Evolutionary conservation across 2,329 filamentous ascomycete genomes (phyloP).

Genomic region (Calonectria multiphialidica): DNA sequence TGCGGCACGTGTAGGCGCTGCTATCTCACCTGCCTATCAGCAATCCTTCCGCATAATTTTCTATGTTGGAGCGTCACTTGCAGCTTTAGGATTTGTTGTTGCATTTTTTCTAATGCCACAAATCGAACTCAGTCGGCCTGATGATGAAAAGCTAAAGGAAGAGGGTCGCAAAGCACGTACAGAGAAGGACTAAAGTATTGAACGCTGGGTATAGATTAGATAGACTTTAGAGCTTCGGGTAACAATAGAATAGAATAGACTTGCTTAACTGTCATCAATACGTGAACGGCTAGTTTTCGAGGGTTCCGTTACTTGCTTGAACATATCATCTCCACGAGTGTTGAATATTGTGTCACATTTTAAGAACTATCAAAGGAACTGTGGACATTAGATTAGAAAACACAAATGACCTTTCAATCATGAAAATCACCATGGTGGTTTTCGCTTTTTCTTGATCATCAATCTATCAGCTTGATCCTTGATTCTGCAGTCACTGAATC

Average conservation of each 20-base stretch:
- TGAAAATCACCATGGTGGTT: no score
- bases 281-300: no score
- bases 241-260: not conserved
- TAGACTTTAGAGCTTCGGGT: not conserved
- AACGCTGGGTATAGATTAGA: not conserved
- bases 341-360: no score
- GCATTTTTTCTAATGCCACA: not conserved
- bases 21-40: not conserved
- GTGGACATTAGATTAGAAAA: no score
- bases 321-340: no score
- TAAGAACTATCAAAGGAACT: no score
- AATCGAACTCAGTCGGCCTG: not conserved
- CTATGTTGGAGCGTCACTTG: not conserved
- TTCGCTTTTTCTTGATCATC: no score
- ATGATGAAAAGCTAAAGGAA: slow-evolving; percentile 4
- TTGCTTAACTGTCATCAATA: no score
- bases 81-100: not conserved
- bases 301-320: no score
- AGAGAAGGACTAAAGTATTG: not conserved
- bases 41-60: not conserved
- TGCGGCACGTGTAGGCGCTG: not conserved
- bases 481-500: no score
- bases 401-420: no score
- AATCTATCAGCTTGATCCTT: no score
- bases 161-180: not conserved